Conservation (phyloP, 164 flowering plant species). For the Dillenia turbinata region DNA sequence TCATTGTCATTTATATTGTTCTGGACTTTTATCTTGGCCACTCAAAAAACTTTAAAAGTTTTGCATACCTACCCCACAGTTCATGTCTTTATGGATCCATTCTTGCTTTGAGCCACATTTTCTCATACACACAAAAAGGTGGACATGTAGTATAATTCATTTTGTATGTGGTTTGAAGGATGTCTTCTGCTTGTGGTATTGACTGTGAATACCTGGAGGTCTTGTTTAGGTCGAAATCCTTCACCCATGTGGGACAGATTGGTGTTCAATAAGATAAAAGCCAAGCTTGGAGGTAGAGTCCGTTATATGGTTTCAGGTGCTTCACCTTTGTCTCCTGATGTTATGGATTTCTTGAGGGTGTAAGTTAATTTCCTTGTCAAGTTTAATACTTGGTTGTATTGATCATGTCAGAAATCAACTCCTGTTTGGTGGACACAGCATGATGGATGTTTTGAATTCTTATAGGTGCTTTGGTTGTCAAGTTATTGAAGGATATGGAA, state of each 20-base stretch:
- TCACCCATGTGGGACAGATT: slow-evolving; percentile 95
- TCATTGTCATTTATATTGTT: too few species aligned
- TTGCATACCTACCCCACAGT: too few species aligned
- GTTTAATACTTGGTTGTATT: too few species aligned
- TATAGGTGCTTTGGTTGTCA: slow-evolving; percentile 85
- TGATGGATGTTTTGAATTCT: slow-evolving; percentile 5
- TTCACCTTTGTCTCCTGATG: slow-evolving; percentile 95
- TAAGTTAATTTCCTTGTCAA: slow-evolving; percentile 36
- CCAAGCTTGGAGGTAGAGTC: slow-evolving; percentile 87
- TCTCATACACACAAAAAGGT: too few species aligned
- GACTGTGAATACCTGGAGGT: slow-evolving; percentile 1
- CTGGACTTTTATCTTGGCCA: too few species aligned
- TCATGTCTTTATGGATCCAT: too few species aligned
- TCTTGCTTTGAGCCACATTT: too few species aligned
- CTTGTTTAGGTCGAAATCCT: slow-evolving; percentile 61
- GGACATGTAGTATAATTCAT: too few species aligned
- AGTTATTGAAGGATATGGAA: slow-evolving; percentile 91
- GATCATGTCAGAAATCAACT: too few species aligned
- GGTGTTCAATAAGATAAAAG: slow-evolving; percentile 92
- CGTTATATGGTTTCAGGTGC: slow-evolving; percentile 88
- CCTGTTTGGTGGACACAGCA: neutral
- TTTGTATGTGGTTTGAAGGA: too few species aligned
- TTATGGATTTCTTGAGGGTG: slow-evolving; percentile 90
- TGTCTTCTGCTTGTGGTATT: too few species aligned
- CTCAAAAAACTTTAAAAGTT: too few species aligned